Evolutionary conservation across 306 rosid species (phyloP), one percentile per base, ranked within the genome.

Genomic region (Astragalus glycyphyllos): DNA sequence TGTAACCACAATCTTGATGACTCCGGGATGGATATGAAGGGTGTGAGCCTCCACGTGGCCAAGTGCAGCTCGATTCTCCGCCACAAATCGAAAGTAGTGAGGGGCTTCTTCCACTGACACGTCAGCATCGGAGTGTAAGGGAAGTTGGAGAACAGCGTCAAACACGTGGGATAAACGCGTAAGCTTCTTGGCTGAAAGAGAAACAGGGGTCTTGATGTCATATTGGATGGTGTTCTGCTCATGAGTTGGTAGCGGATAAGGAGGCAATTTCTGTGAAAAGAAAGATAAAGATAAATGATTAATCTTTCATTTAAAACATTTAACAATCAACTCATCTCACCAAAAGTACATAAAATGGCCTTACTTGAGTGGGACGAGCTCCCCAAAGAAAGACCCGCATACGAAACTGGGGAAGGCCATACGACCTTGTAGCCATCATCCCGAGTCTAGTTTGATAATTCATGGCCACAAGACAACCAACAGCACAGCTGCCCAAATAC

Each of bases 381-480:
- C 98, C 98, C 98, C 98, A 92, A 14, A 87, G 54, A 34, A 92
- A 87, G 8, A 89, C 91, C 0, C 98, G 94, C 94, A 86, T 86
- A 0, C 98, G 88, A 58, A 86, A 92, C 29, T 92, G 98, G 2
- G 98, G 96, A 48, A 92, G 71, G 8, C 98, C 98, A 3, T 83
- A 92, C 0, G 94, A 86, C 9, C 98, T 96, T 2, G 98, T 96
- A 3, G 90, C 89, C 95, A 92, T 81, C 88, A 89, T 78, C 0
- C 96, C 98, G 84, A 89, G 65, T 23, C 95, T 82, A 12, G 89
- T 85, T 82, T 92, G 98, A 59, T 87, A 92, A 40, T 86, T 79
- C 90, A 92, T 84, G 1, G 81, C 70, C 26, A 92, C 91, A 16
- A 92, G 83, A 12, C 98, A 87, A 4, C 96, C 96, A 4, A 89